These are phyloP conservation scores for Boletus sp. DNA, from an alignment of 768 basidiomycete genomes.

Conservation along the genomic window DNA sequence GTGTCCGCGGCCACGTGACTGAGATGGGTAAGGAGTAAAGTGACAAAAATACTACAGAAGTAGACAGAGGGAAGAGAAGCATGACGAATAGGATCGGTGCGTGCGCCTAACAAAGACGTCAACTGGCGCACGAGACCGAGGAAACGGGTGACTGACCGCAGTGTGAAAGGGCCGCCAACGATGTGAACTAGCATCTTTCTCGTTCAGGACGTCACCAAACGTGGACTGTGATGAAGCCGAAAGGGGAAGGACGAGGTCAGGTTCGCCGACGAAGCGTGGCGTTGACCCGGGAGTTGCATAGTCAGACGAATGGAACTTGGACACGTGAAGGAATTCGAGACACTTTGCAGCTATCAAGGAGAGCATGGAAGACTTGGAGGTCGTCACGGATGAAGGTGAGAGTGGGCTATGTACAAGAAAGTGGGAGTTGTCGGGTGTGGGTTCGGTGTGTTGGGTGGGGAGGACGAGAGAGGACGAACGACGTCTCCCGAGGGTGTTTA, in stretches of 20 bases:
- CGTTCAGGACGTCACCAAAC: conserved; percentile 43
- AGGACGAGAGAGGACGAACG: conserved; percentile 51
- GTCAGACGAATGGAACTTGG: conserved; percentile 37
- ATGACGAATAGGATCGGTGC: conserved; percentile 69
- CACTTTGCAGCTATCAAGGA: conserved; percentile 48
- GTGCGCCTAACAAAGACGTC: conserved; percentile 40
- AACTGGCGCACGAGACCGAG: conserved; percentile 5
- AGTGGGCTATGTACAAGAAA: not conserved
- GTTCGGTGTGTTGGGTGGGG: conserved; percentile 21
- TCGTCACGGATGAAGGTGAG: conserved; percentile 7
- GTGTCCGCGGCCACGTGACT: conserved; percentile 71
- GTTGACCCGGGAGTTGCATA: conserved; percentile 50
- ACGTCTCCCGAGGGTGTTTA: conserved; percentile 53
- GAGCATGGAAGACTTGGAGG: conserved; percentile 46
- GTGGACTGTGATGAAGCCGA: conserved; percentile 50
- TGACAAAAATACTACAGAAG: conserved; percentile 44
- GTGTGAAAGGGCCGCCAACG: conserved; percentile 33
- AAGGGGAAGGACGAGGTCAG: conserved; percentile 53
- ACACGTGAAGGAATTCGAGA: conserved; percentile 51
- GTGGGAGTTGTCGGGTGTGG: conserved; percentile 1
- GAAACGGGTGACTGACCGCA: conserved; percentile 31
- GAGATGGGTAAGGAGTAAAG: conserved; percentile 66
- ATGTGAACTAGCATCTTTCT: conserved; percentile 35
- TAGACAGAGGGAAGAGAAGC: conserved; percentile 69
- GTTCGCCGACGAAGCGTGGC: conserved; percentile 37